Evolutionary conservation across 139 green algal species (phyloP), one percentile per base, ranked within the genome.

Genomic region (Chlorella sorokiniana): DNA sequence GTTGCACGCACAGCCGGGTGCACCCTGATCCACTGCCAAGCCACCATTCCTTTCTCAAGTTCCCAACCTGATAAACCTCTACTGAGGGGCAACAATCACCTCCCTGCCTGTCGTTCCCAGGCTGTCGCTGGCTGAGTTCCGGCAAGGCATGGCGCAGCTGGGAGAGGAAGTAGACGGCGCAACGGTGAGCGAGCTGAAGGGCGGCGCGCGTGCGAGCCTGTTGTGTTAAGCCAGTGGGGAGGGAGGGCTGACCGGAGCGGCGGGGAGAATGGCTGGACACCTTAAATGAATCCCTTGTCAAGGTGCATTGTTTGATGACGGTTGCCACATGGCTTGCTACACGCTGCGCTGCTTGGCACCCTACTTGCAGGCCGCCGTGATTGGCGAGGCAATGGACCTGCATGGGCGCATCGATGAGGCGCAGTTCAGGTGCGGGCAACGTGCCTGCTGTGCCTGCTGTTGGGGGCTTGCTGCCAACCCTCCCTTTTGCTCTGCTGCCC

Each of bases 41-140:
- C 48, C 11, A 59, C 48, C 48, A 65, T 29, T n/a, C n/a, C 56
- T 65, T 16, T 29, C 64, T 29, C 31, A 25, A 16, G 33, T 45
- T 11, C 3, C 4, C 27, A 25, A 4, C 35, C 8, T 4, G 22
- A 14, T 14, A 22, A n/a, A 68, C 16, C 2, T 25, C 29, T 40
- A n/a, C 61, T 10, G 27, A 29, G 10, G 25, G 33, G 63, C 63
- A 20, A 10, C n/a, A 23, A 31, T 42, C 31, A 27, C 18, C 18
- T 20, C 31, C 22, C 20, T 25, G 2, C 14, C 1, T 4, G 29
- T n/a, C 25, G 1, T 1, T 29, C n/a, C 33, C 73, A 79, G 73
- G 38, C 44, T 82, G 45, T 61, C 64, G 0, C n/a, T 82, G 44
- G 64, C 7, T 1, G 77, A 82, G 64, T 76, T 83, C 65, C 65